Conservation (phyloP, 768 basidiomycete species). For the Roridomyces roridus region DNA sequence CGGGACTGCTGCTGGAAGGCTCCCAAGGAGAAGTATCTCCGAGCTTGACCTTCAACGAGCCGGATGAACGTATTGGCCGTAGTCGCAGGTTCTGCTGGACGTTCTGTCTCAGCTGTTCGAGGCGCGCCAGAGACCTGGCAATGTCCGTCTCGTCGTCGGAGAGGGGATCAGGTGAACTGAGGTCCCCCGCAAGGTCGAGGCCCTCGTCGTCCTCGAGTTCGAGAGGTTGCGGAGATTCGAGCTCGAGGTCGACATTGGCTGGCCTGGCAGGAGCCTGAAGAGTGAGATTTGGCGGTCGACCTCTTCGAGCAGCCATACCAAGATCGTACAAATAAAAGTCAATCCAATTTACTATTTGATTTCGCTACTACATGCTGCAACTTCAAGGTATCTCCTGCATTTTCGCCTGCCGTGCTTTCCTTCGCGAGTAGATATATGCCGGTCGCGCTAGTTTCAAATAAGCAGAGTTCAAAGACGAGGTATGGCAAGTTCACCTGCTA, state of each 20-base stretch:
- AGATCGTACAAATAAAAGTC: too few species aligned
- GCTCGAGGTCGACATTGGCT: constrained; percentile 37
- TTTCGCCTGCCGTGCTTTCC: constrained; percentile 26
- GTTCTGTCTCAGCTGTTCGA: constrained; percentile 71
- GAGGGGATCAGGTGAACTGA: constrained; percentile 36
- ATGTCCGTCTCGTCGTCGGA: constrained; percentile 63
- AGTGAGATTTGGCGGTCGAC: constrained; percentile 59
- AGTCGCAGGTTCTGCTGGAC: constrained; percentile 81
- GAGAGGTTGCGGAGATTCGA: constrained; percentile 44
- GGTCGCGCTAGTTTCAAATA: constrained; percentile 8
- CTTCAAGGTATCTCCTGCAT: too few species aligned
- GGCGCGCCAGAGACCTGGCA: constrained; percentile 67
- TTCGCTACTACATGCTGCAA: not conserved
- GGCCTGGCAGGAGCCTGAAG: constrained; percentile 39
- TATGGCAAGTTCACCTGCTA: not conserved
- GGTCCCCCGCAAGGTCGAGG: constrained; percentile 38
- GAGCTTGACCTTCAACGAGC: constrained; percentile 52
- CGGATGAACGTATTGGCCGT: constrained; percentile 72
- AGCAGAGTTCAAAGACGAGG: too few species aligned
- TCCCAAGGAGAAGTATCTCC: constrained; percentile 24
- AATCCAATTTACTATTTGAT: too few species aligned
- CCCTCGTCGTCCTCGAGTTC: constrained; percentile 44
- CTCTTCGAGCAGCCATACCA: constrained; percentile 40
- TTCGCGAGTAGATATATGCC: constrained; percentile 24
- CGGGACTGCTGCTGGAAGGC: constrained; percentile 20